A percentile compares a stretch with the other conserved stretches of the same genome.
Evolutionary conservation across 202 grass and related monocot genomes (phyloP).

Genomic region (Eragrostis tef): DNA sequence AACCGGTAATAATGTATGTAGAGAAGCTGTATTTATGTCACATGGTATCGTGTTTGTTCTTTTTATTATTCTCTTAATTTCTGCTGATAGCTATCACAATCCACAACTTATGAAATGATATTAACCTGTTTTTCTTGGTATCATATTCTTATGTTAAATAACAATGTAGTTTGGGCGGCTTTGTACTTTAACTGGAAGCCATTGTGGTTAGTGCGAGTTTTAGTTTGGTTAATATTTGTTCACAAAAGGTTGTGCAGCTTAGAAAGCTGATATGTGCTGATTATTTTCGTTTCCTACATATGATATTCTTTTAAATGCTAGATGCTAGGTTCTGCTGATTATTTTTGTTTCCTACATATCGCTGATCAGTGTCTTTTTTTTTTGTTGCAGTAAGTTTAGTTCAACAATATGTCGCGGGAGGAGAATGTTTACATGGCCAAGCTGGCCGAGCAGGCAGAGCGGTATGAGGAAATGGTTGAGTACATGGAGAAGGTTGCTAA

Average conservation of each 20-base stretch:
- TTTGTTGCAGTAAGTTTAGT: conserved; percentile 18
- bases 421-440: conserved; percentile 83
- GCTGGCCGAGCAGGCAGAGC: conserved; percentile 69
- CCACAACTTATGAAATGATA: neutral
- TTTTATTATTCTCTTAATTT: neutral
- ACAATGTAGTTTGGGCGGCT: neutral
- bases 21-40: neutral
- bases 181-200: neutral
- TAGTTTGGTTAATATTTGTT: neutral
- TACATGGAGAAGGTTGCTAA: conserved; percentile 85
- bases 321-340: neutral
- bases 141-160: neutral
- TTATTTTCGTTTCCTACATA: neutral
- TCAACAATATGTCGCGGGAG: conserved; percentile 55
- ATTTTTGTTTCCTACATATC: neutral
- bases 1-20: neutral
- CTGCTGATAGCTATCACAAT: neutral
- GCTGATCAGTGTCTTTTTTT: neutral
- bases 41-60: neutral
- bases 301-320: too few relatives aligned
- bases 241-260: neutral
- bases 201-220: neutral
- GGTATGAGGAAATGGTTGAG: conserved; percentile 85
- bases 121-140: neutral
- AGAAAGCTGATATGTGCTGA: neutral